Evolutionary conservation across 139 green algal species (phyloP), one percentile per base, ranked within the genome.

Genomic region (Chlorella sp.): DNA sequence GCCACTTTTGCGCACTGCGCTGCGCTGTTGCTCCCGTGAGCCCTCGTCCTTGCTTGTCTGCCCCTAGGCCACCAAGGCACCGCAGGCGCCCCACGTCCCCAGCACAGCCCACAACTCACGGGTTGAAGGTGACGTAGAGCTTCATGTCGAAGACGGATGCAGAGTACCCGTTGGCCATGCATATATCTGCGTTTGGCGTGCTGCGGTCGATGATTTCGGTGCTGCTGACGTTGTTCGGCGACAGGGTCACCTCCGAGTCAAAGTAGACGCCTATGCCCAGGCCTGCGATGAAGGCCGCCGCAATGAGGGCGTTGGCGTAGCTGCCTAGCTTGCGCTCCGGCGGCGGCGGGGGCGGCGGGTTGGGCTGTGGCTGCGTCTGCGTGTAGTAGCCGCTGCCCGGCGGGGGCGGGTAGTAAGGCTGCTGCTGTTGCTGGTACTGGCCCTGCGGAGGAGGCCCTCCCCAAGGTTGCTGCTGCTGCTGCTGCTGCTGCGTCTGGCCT

Each of bases 71-170:
- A n/a, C n/a, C n/a, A n/a, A n/a, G n/a, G n/a, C n/a, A n/a, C n/a
- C n/a, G n/a, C n/a, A n/a, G n/a, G n/a, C n/a, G n/a, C n/a, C n/a
- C n/a, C n/a, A n/a, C n/a, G n/a, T n/a, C n/a, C n/a, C n/a, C n/a
- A n/a, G n/a, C n/a, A n/a, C n/a, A n/a, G n/a, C n/a, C n/a, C n/a
- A 55, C 17, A 24, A 71, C 67, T 64, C 49, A 97, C 71, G 95
- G 94, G 81, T 97, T 99, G 87, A 98, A 97, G 0, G 95, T 98
- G 2, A 99, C 91, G 68, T 98, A 99, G 10, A 99, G 77, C 31
- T 96, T 88, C 86, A 97, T 91, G 83, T 98, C 94, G 72, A 99
- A 98, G 17, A 98, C 95, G 90, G 98, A 98, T n/a, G 94, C 92
- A 34, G 75, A 91, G 80, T 97, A 97, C 29, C 95, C 95, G 73